Base-by-base conservation (phyloP, 2,329 filamentous ascomycete species). In the Fusarium sp. region DNA sequence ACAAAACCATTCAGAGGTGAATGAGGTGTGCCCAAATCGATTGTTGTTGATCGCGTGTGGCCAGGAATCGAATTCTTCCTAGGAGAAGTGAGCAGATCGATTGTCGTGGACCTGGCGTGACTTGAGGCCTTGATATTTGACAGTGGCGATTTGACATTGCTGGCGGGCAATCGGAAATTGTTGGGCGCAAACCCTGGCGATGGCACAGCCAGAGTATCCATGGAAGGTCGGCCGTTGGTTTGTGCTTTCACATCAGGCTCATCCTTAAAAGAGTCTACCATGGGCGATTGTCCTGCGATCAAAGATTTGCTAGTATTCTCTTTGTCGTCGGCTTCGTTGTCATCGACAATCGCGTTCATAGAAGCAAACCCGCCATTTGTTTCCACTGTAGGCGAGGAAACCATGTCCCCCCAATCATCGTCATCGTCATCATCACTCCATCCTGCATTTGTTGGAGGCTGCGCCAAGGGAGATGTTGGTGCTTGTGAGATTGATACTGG, bases 401-500 rank as follows among this genome's bases (percentile, higher is more conserved):
- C 80, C 87, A 89, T 89, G 64, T 89, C 87, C 4, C 87, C 87
- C 87, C 87, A 89, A 39, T 89, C 86, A 45, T 88, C 86, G 3
- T 87, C 85, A 7, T 86, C 84, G 1, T 83, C 75, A 1, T 72
- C 74, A 48, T 70, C 54, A 7, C 42, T 60, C 41, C 61, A 64
- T 25, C 69, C 62, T 19, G 65, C 62, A 13, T 70, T 71, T 14
- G 52, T 58, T 26, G 71, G 68, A 12, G 72, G 67, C 13, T 72
- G 67, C 30, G 72, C 73, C 3, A 75, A 14, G 11, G 74, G 72
- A 6, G 71, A 71, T n/a, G 56, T 70, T 14, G 69, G 70, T 13
- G 62, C 58, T 30, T 74, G 71, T 6, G 58, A 56, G 14, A 71
- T 51, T 3, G 68, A 73, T 6, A 65, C 21, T 13, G 70, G 70